Evolutionary conservation across 305 asterid species (phyloP).

Genomic region (Fraxinus velutina): DNA sequence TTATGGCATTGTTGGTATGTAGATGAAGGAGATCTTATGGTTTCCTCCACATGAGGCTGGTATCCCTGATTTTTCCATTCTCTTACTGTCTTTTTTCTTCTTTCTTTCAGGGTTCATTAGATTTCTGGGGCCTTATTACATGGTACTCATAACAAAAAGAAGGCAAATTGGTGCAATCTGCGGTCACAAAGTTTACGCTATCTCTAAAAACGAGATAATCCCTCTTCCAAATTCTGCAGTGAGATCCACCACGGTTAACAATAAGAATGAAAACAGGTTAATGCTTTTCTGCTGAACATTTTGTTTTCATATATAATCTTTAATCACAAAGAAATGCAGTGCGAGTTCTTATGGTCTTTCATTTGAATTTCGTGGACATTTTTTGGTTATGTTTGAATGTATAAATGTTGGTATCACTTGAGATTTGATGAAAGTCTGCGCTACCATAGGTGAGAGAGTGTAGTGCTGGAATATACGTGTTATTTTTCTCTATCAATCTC

Average conservation of each 20-base stretch:
- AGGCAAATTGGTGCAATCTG: slow-evolving; percentile 80
- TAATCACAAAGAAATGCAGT: not conserved
- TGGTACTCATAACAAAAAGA: slow-evolving; percentile 90
- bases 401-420: not conserved
- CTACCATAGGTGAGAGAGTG: not conserved
- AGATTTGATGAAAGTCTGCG: not conserved
- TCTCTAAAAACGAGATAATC: slow-evolving; percentile 77
- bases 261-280: slow-evolving; percentile 79
- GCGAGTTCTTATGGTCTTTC: not conserved
- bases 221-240: slow-evolving; percentile 71
- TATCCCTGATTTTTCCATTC: slow-evolving; percentile 20
- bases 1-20: slow-evolving; percentile 93
- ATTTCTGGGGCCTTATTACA: slow-evolving; percentile 89
- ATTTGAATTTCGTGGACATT: not conserved
- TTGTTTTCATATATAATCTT: slow-evolving; percentile 14
- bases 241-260: slow-evolving; percentile 50
- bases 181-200: slow-evolving; percentile 81
- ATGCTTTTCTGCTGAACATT: slow-evolving; percentile 20
- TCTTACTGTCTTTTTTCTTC: not conserved
- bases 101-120: slow-evolving; percentile 71
- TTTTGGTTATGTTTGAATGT: not conserved
- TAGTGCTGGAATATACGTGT: not conserved
- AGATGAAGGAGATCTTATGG: slow-evolving; percentile 7
- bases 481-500: not conserved
- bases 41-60: not conserved